Evolutionary conservation across 2,329 filamentous ascomycete genomes (phyloP).

Genomic region (Cercospora zeae-maydis): DNA sequence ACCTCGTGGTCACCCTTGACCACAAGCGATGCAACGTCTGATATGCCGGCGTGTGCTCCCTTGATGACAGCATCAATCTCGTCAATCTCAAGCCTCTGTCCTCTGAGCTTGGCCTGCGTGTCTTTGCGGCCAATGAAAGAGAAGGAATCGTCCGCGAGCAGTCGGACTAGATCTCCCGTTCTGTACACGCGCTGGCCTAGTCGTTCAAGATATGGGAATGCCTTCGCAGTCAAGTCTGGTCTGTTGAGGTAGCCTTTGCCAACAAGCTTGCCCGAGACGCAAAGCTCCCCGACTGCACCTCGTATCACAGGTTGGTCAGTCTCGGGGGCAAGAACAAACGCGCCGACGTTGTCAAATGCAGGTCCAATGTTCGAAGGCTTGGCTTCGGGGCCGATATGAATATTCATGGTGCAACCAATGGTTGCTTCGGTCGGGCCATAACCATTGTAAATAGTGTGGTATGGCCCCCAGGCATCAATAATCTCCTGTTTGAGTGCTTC

Average conservation of each 20-base stretch:
- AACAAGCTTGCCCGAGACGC: constrained; percentile 80
- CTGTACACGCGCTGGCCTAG: constrained; percentile 62
- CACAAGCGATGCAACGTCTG: constrained; percentile 74
- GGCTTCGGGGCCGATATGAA: constrained; percentile 71
- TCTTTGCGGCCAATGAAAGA: constrained; percentile 85
- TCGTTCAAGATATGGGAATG: constrained; percentile 63
- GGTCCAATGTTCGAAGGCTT: constrained; percentile 83
- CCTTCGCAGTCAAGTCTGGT: constrained; percentile 69
- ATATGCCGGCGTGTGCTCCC: constrained; percentile 53
- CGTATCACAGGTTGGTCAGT: constrained; percentile 69
- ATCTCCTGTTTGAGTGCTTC: constrained; percentile 88
- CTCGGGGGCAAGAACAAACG: constrained; percentile 68
- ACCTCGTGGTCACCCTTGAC: constrained; percentile 76
- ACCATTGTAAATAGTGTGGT: constrained; percentile 82
- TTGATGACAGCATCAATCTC: constrained; percentile 86
- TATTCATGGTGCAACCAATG: constrained; percentile 87
- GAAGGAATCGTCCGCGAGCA: constrained; percentile 76
- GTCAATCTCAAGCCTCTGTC: constrained; percentile 81
- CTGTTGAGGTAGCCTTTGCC: constrained; percentile 86
- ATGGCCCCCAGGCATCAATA: constrained; percentile 76
- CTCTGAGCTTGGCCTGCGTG: constrained; percentile 87
- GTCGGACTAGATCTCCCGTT: constrained; percentile 81
- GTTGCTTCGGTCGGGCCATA: constrained; percentile 89
- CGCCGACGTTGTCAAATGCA: constrained; percentile 83
- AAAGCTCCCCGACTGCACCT: constrained; percentile 82